phyloP scores from a whole-genome alignment of 768 basidiomycete species.

The Xanthoconium purpureum region DNA sequence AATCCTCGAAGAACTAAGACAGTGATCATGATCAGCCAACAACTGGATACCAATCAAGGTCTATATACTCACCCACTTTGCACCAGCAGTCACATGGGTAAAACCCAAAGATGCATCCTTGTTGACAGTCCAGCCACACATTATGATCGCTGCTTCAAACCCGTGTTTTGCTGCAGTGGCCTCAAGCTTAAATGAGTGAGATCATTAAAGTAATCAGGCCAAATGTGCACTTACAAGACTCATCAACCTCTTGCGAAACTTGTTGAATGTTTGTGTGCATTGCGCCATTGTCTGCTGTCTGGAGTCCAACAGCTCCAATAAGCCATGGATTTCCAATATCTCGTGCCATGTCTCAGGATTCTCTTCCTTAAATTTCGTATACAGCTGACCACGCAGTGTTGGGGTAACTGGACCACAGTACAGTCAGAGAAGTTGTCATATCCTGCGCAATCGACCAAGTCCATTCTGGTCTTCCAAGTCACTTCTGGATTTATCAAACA shows the following conservation, averaged over 20 bases:
- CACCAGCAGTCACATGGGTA: background rate
- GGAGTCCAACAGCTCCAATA: background rate
- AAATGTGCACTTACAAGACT: no score
- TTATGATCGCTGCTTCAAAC: slow-evolving; percentile 1
- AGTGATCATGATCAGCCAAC: no score
- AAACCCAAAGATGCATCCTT: slow-evolving; percentile 1
- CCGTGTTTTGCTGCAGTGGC: background rate
- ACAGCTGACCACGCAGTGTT: background rate
- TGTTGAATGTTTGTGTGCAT: background rate
- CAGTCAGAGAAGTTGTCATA: no score
- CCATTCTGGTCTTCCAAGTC: no score
- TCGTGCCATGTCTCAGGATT: slow-evolving; percentile 5
- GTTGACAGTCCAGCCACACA: slow-evolving; percentile 1
- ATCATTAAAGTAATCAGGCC: no score
- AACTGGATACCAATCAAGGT: no score
- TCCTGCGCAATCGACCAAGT: no score
- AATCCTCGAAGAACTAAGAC: no score
- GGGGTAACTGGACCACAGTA: background rate
- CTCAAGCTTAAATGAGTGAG: no score
- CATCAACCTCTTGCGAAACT: background rate
- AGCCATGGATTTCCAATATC: background rate
- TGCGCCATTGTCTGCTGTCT: background rate
- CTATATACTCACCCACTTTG: background rate
- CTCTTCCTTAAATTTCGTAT: slow-evolving; percentile 7
- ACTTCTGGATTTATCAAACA: no score